Conservation (phyloP, 352 stramenopile species). For the Globisporangium irregulare region DNA sequence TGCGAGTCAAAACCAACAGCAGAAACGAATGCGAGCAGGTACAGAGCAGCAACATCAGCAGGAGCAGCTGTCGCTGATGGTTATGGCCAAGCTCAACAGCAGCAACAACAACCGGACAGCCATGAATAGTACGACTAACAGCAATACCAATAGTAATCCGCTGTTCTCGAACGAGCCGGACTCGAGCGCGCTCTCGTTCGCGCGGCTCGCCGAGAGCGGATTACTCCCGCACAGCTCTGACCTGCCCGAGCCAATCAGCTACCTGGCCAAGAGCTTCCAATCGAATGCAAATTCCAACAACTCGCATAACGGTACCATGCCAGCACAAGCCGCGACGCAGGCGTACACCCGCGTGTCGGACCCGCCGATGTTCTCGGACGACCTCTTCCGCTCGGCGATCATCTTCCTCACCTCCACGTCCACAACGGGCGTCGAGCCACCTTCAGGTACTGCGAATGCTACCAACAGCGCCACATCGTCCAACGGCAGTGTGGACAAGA, state of each 20-base stretch:
- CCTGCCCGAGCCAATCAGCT: slow-evolving; percentile 63
- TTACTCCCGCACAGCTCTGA: slow-evolving; percentile 54
- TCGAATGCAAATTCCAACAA: neutral
- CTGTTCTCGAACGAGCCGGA: slow-evolving; percentile 59
- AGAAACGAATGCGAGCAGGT: slow-evolving; percentile 11
- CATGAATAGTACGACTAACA: neutral
- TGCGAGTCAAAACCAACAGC: neutral
- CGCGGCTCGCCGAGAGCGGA: slow-evolving; percentile 35
- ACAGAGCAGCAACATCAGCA: slow-evolving; percentile 1
- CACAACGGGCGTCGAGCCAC: slow-evolving; percentile 34
- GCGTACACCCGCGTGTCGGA: neutral
- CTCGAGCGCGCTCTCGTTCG: slow-evolving; percentile 31
- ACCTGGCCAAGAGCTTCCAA: slow-evolving; percentile 29
- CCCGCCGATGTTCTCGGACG: slow-evolving; percentile 47
- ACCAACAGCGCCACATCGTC: neutral
- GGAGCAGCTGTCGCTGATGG: slow-evolving; percentile 1
- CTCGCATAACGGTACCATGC: neutral
- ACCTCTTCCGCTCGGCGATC: slow-evolving; percentile 55
- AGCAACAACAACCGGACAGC: slow-evolving; percentile 1
- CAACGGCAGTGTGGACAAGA: slow-evolving; percentile 14
- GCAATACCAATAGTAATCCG: slow-evolving; percentile 29
- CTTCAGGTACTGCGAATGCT: neutral
- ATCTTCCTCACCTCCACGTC: slow-evolving; percentile 65
- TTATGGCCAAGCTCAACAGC: slow-evolving; percentile 7
- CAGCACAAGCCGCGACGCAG: neutral